These are phyloP conservation scores for Didymosphaeria variabile DNA, from an alignment of 2,329 filamentous ascomycete genomes.

Conservation along the genomic window DNA sequence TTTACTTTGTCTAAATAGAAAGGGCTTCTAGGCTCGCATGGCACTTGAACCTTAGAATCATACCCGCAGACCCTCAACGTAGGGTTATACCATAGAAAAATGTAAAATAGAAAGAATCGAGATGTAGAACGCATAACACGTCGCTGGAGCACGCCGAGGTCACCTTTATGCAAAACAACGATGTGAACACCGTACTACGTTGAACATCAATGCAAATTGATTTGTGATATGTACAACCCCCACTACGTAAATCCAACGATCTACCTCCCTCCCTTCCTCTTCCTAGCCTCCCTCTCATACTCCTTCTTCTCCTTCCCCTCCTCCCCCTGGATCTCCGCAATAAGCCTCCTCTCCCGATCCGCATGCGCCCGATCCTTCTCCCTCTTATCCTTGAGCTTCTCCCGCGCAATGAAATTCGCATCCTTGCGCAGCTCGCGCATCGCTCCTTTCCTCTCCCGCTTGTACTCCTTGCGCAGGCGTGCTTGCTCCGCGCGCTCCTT, in stretches of 20 bases:
- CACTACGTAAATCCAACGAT: not conserved
- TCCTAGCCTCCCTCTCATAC: constrained; percentile 86
- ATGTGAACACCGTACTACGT: not conserved
- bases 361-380: constrained; percentile 93
- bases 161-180: no score
- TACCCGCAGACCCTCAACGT: not conserved
- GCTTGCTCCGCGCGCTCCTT: constrained; percentile 84
- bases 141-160: no score
- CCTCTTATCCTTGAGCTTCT: constrained; percentile 92
- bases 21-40: constrained; percentile 18
- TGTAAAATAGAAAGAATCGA: constrained; percentile 8
- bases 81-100: constrained; percentile 11
- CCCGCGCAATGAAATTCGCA: constrained; percentile 88
- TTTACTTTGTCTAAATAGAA: constrained; percentile 34
- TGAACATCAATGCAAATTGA: not conserved
- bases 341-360: constrained; percentile 90
- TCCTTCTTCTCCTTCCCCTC: constrained; percentile 86
- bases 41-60: constrained; percentile 9
- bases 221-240: not conserved
- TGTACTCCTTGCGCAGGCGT: constrained; percentile 89
- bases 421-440: constrained; percentile 95
- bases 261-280: constrained; percentile 63
- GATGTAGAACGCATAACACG: no score
- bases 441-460: constrained; percentile 93
- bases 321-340: constrained; percentile 95